phyloP scores from a whole-genome alignment of 2,329 filamentous ascomycete genomes.

The Byssothecium circinans region DNA sequence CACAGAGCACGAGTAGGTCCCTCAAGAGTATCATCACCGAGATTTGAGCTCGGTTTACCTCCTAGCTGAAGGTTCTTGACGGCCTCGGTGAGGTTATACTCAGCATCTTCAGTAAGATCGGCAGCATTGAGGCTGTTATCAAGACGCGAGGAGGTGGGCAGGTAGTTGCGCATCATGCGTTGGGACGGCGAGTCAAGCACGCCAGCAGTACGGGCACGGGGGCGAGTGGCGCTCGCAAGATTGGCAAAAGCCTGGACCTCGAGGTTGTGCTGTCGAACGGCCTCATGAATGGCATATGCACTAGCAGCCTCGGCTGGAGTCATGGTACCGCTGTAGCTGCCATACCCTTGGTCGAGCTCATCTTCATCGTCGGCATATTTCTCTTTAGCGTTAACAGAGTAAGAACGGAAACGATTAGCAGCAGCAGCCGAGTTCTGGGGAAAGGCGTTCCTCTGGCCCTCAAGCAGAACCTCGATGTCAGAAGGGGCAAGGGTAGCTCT shows the following conservation, averaged over 20 bases:
- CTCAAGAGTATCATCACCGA: slow-evolving; percentile 78
- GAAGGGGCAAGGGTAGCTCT: slow-evolving; percentile 71
- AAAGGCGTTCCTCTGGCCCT: slow-evolving; percentile 60
- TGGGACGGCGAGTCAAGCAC: slow-evolving; percentile 78
- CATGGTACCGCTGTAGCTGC: slow-evolving; percentile 60
- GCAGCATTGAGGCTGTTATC: slow-evolving; percentile 75
- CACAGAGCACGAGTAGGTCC: slow-evolving; percentile 91
- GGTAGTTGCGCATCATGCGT: slow-evolving; percentile 68
- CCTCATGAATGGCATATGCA: slow-evolving; percentile 65
- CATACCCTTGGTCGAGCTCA: slow-evolving; percentile 62
- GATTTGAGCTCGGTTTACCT: slow-evolving; percentile 65
- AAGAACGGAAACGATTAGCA: slow-evolving; percentile 88
- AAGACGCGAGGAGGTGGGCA: slow-evolving; percentile 73
- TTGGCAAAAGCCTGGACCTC: slow-evolving; percentile 91
- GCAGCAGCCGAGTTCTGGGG: slow-evolving; percentile 65
- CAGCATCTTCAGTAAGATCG: slow-evolving; percentile 75
- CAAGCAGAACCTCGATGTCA: slow-evolving; percentile 52
- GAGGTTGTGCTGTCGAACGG: slow-evolving; percentile 87
- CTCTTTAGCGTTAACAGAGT: slow-evolving; percentile 98
- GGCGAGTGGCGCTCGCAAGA: slow-evolving; percentile 77
- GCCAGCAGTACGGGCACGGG: slow-evolving; percentile 87
- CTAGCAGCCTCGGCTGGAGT: slow-evolving; percentile 63
- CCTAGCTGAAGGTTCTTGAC: slow-evolving; percentile 77
- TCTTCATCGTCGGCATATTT: slow-evolving; percentile 91
- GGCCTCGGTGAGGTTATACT: slow-evolving; percentile 79